A percentile compares a stretch with the other conserved stretches of the same genome.
Conservation (phyloP, 2,329 filamentous ascomycete species). For the Scopulariopsis brevicaulis region DNA sequence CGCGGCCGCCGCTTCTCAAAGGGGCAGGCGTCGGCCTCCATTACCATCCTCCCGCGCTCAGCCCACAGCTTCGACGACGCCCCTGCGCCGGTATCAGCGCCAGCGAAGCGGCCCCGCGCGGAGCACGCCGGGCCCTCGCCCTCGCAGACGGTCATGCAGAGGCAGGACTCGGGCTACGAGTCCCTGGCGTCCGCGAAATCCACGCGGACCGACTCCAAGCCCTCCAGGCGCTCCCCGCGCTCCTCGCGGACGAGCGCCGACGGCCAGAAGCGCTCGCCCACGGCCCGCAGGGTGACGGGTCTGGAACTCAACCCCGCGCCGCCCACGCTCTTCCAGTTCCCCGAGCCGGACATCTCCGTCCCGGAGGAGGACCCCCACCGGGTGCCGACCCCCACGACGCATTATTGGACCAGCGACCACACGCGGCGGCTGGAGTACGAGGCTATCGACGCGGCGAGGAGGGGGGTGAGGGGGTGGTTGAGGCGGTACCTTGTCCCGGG, state of each 20-base stretch:
- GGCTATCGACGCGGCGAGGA: constrained; percentile 51
- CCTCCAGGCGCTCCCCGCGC: constrained; percentile 15
- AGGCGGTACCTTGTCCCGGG: constrained; percentile 46
- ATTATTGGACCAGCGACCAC: constrained; percentile 56
- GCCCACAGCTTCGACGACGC: constrained; percentile 5
- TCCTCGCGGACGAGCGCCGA: constrained; percentile 3
- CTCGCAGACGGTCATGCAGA: constrained; percentile 27
- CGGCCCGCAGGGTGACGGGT: constrained; percentile 14
- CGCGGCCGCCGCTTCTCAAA: constrained; percentile 4
- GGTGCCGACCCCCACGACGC: constrained; percentile 45
- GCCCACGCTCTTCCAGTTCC: constrained; percentile 36
- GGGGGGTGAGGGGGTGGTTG: constrained; percentile 49
- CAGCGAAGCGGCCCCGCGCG: background rate
- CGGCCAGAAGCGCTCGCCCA: constrained; percentile 6
- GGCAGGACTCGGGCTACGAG: constrained; percentile 49
- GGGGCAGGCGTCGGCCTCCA: constrained; percentile 2
- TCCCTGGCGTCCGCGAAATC: constrained; percentile 28
- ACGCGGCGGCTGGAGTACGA: constrained; percentile 54
- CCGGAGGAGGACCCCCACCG: constrained; percentile 10
- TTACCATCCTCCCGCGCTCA: constrained; percentile 4
- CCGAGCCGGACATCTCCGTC: constrained; percentile 25
- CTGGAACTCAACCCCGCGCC: constrained; percentile 27
- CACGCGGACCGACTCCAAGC: constrained; percentile 16
- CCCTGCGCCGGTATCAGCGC: background rate
- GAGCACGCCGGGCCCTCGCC: background rate